Percentiles rank a stretch among this genome's conserved stretches.
phyloP scores from a whole-genome alignment of 2,329 filamentous ascomycete genomes.

The Paraconiothyrium sp. region DNA sequence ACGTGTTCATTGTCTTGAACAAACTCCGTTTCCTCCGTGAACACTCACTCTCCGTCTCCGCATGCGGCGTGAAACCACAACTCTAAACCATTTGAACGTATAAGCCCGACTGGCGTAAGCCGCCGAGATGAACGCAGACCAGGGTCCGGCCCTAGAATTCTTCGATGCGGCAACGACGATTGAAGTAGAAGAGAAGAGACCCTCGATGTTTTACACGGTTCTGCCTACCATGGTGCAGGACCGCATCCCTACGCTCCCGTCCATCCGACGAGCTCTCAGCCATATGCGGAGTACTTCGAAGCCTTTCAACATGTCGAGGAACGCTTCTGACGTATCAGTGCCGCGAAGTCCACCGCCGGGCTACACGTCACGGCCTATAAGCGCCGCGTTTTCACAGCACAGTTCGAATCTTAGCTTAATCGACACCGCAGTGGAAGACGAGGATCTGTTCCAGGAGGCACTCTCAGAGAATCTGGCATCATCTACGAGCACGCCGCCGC shows the following conservation, averaged over 20 bases:
- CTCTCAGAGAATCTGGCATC: slow-evolving; percentile 37
- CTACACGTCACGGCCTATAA: slow-evolving; percentile 42
- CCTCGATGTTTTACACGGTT: slow-evolving; percentile 63
- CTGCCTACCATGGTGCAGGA: slow-evolving; percentile 64
- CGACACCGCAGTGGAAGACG: slow-evolving; percentile 30
- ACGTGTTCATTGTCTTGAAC: not conserved
- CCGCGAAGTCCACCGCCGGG: slow-evolving; percentile 51
- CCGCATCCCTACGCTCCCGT: slow-evolving; percentile 61
- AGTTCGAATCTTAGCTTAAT: slow-evolving; percentile 26
- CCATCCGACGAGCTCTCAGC: slow-evolving; percentile 53
- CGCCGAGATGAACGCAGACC: slow-evolving; percentile 10
- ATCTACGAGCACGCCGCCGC: slow-evolving; percentile 31
- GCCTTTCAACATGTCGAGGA: slow-evolving; percentile 28
- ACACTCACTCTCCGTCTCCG: not conserved
- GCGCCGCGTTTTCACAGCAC: slow-evolving; percentile 21
- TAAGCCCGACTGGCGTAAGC: not conserved
- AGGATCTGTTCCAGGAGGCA: slow-evolving; percentile 35
- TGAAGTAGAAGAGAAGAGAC: slow-evolving; percentile 24
- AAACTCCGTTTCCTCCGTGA: not conserved
- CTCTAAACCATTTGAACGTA: not conserved
- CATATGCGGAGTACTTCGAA: slow-evolving; percentile 33
- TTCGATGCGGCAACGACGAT: slow-evolving; percentile 17
- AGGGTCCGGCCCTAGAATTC: slow-evolving; percentile 19
- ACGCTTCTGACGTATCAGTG: slow-evolving; percentile 28
- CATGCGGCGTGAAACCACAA: slow-evolving; percentile 1